A percentile compares a stretch with the other conserved stretches of the same genome.
Conservation (phyloP, 2,329 filamentous ascomycete species). For the Alternaria panax region DNA sequence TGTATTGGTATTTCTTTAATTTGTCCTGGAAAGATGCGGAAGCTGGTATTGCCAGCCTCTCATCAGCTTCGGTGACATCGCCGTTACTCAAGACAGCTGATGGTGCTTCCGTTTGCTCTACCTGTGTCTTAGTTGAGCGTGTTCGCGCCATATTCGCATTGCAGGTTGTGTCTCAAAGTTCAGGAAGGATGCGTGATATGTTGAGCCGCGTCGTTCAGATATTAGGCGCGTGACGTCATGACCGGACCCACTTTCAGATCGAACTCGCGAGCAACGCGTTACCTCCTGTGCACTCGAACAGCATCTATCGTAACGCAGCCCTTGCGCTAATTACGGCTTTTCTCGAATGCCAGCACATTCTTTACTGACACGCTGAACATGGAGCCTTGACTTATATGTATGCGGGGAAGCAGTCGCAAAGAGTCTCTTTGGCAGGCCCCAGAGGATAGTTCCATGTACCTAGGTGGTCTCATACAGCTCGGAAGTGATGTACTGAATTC, state of each 20-base stretch:
- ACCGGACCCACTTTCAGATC: background rate
- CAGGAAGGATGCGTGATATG: background rate
- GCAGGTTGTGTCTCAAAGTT: background rate
- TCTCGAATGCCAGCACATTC: background rate
- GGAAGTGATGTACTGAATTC: background rate
- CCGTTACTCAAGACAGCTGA: constrained; percentile 11
- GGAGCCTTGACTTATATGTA: background rate
- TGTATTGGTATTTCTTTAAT: constrained; percentile 43
- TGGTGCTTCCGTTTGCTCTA: background rate
- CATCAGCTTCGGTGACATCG: constrained; percentile 13
- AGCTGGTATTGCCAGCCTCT: constrained; percentile 21
- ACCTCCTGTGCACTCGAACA: background rate
- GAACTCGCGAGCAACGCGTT: background rate
- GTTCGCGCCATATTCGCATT: constrained; percentile 22
- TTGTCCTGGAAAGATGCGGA: constrained; percentile 40
- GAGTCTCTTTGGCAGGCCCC: background rate
- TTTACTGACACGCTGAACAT: background rate
- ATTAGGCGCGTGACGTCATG: constrained; percentile 15
- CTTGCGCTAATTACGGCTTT: background rate
- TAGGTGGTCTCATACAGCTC: background rate
- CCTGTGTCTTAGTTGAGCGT: constrained; percentile 14
- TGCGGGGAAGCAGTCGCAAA: background rate
- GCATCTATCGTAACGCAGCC: background rate
- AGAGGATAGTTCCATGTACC: background rate
- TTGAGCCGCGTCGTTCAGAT: background rate